Conservation (phyloP, 805 yeast species). For the Ogataea haglerorum region DNA sequence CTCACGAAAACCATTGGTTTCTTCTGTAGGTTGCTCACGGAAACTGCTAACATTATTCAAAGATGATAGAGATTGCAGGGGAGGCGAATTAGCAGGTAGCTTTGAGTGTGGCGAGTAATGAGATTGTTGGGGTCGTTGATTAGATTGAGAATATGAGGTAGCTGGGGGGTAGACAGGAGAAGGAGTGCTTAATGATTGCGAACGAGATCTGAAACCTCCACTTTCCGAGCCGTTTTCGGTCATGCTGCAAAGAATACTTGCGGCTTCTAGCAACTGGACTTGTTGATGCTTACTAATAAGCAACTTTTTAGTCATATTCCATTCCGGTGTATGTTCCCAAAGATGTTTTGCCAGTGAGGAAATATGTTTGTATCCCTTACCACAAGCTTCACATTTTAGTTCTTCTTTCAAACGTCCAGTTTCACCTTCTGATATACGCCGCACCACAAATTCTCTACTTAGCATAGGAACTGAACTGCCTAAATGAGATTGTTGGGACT, state of each 20-base stretch:
- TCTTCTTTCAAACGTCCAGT: constrained; percentile 82
- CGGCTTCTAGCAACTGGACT: constrained; percentile 77
- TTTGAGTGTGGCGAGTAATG: background rate
- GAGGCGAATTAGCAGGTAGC: background rate
- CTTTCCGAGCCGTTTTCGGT: constrained; percentile 37
- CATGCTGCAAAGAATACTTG: constrained; percentile 74
- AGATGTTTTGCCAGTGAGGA: constrained; percentile 83
- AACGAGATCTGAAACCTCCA: constrained; percentile 16
- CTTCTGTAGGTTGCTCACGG: background rate
- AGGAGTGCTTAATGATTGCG: constrained; percentile 19
- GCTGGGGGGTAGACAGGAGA: constrained; percentile 11
- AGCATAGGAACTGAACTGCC: constrained; percentile 33
- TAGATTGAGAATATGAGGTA: background rate
- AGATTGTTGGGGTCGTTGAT: background rate
- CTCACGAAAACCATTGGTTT: background rate
- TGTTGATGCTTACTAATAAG: constrained; percentile 85
- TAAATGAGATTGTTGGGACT: constrained; percentile 27
- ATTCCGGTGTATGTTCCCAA: constrained; percentile 94
- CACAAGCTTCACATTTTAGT: constrained; percentile 85
- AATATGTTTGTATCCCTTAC: constrained; percentile 86
- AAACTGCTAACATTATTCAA: background rate
- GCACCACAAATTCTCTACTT: constrained; percentile 68
- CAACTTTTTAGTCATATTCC: constrained; percentile 82
- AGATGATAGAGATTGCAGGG: constrained; percentile 1
- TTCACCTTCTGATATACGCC: constrained; percentile 83